Evolutionary conservation across 148 eudicot genomes (phyloP).

Genomic region (Tetragonia tetragonoides): DNA sequence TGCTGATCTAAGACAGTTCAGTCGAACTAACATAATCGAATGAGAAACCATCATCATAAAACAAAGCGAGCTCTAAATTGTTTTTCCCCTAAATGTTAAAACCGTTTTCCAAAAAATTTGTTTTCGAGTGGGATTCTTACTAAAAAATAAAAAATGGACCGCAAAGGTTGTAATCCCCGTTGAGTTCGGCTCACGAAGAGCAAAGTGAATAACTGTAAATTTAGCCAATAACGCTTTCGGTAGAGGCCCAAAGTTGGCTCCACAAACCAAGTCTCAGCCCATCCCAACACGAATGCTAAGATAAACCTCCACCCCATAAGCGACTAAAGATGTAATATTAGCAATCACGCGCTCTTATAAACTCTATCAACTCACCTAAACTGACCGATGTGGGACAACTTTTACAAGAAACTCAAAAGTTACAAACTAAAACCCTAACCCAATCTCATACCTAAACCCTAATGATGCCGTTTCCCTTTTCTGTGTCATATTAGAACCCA

Average conservation of each 20-base stretch:
- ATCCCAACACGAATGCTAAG: background rate
- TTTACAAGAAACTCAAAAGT: background rate
- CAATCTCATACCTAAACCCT: too few species aligned
- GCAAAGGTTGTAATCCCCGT: constrained; percentile 47
- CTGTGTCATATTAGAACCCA: too few species aligned
- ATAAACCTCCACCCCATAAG: background rate
- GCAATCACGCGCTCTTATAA: background rate
- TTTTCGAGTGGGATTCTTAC: too few species aligned
- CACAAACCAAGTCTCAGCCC: constrained; percentile 37
- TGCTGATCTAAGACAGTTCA: too few species aligned
- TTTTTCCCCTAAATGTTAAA: too few species aligned
- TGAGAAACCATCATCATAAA: too few species aligned
- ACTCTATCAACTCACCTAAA: rapidly evolving
- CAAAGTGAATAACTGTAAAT: constrained; percentile 45
- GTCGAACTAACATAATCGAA: too few species aligned
- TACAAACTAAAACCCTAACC: background rate
- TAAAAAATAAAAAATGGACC: too few species aligned
- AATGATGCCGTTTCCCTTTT: too few species aligned
- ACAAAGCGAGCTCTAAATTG: too few species aligned
- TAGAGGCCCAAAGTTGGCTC: constrained; percentile 27
- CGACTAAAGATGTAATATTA: too few species aligned
- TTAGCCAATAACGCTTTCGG: constrained; percentile 23
- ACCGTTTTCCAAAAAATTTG: too few species aligned
- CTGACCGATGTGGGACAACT: constrained; percentile 19
- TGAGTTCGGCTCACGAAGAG: constrained; percentile 27